phyloP scores from a whole-genome alignment of 2,329 filamentous ascomycete genomes.

The Venturiaceae sp. region DNA sequence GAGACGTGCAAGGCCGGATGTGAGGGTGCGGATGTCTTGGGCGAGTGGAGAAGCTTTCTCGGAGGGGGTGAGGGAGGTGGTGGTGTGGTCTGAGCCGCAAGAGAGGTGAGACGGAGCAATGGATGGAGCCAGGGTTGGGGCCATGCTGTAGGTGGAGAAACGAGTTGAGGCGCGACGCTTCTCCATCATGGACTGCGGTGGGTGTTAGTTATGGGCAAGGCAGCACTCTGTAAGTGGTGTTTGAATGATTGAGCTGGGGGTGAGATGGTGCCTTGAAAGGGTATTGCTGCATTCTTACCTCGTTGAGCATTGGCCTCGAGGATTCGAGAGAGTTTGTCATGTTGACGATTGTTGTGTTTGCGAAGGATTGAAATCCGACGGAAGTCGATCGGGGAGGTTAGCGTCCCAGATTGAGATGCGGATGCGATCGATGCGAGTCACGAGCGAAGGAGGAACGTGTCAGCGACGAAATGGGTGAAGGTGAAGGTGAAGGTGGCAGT shows the following conservation, averaged over 20 bases:
- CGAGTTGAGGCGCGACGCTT: slow-evolving; percentile 21
- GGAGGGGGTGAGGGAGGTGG: slow-evolving; percentile 13
- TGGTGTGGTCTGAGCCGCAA: slow-evolving; percentile 14
- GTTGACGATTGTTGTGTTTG: not conserved
- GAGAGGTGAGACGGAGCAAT: slow-evolving; percentile 34
- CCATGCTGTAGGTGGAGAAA: slow-evolving; percentile 40
- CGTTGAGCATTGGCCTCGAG: slow-evolving; percentile 29
- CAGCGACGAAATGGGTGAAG: too few species aligned
- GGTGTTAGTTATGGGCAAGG: not conserved
- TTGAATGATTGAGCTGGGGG: not conserved
- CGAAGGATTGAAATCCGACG: not conserved
- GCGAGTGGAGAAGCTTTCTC: slow-evolving; percentile 39
- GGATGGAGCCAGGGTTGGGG: slow-evolving; percentile 41
- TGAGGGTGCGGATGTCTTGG: slow-evolving; percentile 64
- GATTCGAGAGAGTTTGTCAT: slow-evolving; percentile 31
- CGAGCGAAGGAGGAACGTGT: too few species aligned
- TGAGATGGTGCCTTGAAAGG: slow-evolving; percentile 12
- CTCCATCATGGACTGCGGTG: not conserved
- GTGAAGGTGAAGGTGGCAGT: too few species aligned
- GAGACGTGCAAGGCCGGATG: slow-evolving; percentile 72
- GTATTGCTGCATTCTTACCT: slow-evolving; percentile 24
- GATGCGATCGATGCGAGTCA: not conserved
- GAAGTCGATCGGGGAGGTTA: not conserved
- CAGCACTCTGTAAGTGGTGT: not conserved
- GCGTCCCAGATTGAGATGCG: not conserved